Evolutionary conservation across 257 asterid genomes (phyloP).

Genomic region (Asclepias syriaca): DNA sequence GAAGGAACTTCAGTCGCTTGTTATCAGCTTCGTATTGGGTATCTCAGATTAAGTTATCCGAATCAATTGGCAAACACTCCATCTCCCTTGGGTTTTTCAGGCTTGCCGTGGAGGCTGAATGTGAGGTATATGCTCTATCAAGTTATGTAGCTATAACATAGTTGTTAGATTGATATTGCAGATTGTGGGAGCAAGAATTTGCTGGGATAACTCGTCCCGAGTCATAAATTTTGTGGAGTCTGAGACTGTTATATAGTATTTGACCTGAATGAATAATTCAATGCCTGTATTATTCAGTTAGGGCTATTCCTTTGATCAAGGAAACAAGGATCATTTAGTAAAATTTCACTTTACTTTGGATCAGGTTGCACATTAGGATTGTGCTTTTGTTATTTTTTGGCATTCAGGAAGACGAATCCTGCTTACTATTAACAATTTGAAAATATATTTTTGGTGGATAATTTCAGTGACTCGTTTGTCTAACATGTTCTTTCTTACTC

Average conservation of each 20-base stretch:
- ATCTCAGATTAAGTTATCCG: slow-evolving; percentile 74
- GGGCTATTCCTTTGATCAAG: neutral
- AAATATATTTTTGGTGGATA: neutral
- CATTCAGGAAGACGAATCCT: neutral
- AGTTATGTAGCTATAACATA: neutral
- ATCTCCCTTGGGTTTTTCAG: slow-evolving; percentile 83
- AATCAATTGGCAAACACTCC: slow-evolving; percentile 75
- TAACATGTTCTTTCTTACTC: neutral
- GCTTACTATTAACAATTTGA: neutral
- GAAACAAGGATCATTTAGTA: neutral
- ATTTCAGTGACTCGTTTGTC: neutral
- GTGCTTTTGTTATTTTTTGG: neutral
- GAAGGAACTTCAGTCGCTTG: slow-evolving; percentile 53
- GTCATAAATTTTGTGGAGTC: neutral
- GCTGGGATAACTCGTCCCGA: neutral
- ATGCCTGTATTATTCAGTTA: neutral
- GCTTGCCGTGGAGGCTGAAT: slow-evolving; percentile 82
- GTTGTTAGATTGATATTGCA: neutral
- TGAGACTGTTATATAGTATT: neutral
- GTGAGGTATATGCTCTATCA: slow-evolving; percentile 52
- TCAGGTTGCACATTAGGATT: neutral
- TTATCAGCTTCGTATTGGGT: slow-evolving; percentile 84
- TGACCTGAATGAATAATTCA: neutral
- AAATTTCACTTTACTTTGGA: neutral
- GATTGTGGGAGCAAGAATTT: neutral